Conservation (phyloP, 2,329 filamentous ascomycete genomes). For the Cladosporium sp. region DNA sequence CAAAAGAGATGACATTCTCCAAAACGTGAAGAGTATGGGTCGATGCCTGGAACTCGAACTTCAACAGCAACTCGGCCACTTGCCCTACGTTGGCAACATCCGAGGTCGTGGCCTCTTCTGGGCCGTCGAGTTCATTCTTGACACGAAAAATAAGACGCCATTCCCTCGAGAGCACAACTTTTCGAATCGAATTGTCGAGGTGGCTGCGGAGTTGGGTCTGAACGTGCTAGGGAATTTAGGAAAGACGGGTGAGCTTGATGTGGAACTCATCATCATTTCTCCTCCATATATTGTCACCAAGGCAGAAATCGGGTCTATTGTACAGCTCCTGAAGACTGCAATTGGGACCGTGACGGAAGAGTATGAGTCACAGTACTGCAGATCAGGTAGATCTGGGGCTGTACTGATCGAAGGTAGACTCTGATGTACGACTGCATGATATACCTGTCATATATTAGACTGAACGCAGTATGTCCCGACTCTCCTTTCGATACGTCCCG, state of each 20-base stretch:
- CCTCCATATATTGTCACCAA: not conserved
- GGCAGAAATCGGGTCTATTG: not conserved
- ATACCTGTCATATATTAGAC: not conserved
- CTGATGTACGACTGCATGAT: not conserved
- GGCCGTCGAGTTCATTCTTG: constrained; percentile 56
- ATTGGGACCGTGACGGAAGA: not conserved
- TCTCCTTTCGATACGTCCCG: too few species aligned
- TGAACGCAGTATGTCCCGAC: too few species aligned
- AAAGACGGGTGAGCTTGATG: not conserved
- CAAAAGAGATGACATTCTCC: constrained; percentile 52
- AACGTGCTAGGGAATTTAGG: not conserved
- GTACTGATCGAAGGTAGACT: not conserved
- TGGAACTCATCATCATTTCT: not conserved
- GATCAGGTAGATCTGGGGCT: not conserved
- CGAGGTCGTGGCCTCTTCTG: constrained; percentile 57
- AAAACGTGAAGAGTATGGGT: constrained; percentile 56
- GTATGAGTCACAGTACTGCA: not conserved
- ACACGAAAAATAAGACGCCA: constrained; percentile 51
- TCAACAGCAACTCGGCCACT: constrained; percentile 37
- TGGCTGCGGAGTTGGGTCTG: not conserved
- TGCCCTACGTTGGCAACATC: constrained; percentile 57
- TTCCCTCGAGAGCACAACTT: not conserved
- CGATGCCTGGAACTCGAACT: constrained; percentile 43
- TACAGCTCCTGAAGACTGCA: not conserved
- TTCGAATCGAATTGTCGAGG: not conserved